phyloP scores from a whole-genome alignment of 768 basidiomycete species.

The Lyophyllum shimeji region DNA sequence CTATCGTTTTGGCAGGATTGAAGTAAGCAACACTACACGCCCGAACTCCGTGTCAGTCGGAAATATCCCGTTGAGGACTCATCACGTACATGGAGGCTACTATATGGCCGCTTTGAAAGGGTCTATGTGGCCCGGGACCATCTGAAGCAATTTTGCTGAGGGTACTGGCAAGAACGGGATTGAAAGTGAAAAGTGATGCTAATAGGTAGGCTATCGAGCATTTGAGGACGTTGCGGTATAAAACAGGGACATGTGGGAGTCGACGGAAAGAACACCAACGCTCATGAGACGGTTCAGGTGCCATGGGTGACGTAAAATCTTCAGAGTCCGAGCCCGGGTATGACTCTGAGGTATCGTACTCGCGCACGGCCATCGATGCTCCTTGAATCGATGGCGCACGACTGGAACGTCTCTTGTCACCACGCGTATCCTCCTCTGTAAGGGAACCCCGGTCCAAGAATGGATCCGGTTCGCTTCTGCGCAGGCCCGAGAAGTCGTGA shows the following conservation, averaged over 20 bases:
- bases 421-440: constrained; percentile 2
- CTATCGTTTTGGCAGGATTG: constrained; percentile 91
- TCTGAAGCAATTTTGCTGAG: constrained; percentile 61
- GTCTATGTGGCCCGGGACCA: constrained; percentile 47
- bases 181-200: constrained; percentile 91
- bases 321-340: constrained; percentile 13
- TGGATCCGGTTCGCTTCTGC: constrained; percentile 11
- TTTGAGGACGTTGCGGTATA: constrained; percentile 80
- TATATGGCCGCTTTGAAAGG: constrained; percentile 84
- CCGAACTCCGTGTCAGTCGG: background rate
- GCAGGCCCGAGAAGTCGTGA: background rate
- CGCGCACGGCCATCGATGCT: constrained; percentile 2
- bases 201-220: constrained; percentile 90
- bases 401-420: background rate
- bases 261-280: constrained; percentile 18
- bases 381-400: constrained; percentile 1
- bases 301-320: constrained; percentile 2
- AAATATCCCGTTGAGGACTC: background rate
- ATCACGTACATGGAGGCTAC: constrained; percentile 85
- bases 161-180: constrained; percentile 66
- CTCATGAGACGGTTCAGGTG: constrained; percentile 3
- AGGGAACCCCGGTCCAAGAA: constrained; percentile 10
- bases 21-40: constrained; percentile 72
- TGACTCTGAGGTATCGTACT: constrained; percentile 22
- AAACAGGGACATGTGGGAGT: constrained; percentile 41